A percentile compares a stretch with the other conserved stretches of the same genome.
Conservation (phyloP, 2,329 filamentous ascomycete species). For the Ophiostoma sp. region DNA sequence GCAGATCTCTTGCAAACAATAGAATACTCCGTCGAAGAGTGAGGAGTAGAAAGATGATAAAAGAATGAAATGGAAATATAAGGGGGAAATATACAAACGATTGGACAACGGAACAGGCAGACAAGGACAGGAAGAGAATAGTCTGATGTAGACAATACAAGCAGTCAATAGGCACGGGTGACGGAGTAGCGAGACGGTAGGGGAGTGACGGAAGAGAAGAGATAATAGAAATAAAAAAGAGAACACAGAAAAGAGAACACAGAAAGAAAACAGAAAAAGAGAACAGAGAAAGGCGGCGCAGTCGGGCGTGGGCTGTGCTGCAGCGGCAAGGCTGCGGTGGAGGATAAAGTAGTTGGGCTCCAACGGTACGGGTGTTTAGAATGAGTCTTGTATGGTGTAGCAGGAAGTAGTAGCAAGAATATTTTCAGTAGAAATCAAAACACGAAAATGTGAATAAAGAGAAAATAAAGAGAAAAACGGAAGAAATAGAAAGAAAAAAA, state of each 20-base stretch:
- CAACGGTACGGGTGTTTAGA: not conserved
- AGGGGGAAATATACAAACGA: not conserved
- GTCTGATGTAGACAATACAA: not conserved
- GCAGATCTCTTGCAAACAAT: not conserved
- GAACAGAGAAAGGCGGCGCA: not conserved
- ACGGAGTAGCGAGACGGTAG: not conserved
- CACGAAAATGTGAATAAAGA: too few relatives aligned
- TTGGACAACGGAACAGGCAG: not conserved
- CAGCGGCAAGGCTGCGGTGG: conserved; percentile 11
- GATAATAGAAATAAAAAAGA: not conserved
- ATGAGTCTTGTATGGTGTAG: too few relatives aligned
- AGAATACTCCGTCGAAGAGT: not conserved
- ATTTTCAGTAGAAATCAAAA: too few relatives aligned
- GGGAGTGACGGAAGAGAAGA: not conserved
- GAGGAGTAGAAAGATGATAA: not conserved
- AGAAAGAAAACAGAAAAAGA: not conserved
- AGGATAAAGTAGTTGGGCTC: not conserved
- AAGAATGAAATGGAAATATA: not conserved
- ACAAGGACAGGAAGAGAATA: not conserved
- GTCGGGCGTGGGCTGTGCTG: conserved; percentile 3
- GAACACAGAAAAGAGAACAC: not conserved
- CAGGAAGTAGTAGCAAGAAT: too few relatives aligned
- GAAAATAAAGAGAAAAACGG: too few relatives aligned
- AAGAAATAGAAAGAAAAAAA: not conserved
- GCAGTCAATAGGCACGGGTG: not conserved